A percentile compares a stretch with the other conserved stretches of the same genome.
These are phyloP conservation scores for Tilletiopsis washingtonensis DNA, from an alignment of 1,284 basidiomycete genomes.

Conservation along the genomic window DNA sequence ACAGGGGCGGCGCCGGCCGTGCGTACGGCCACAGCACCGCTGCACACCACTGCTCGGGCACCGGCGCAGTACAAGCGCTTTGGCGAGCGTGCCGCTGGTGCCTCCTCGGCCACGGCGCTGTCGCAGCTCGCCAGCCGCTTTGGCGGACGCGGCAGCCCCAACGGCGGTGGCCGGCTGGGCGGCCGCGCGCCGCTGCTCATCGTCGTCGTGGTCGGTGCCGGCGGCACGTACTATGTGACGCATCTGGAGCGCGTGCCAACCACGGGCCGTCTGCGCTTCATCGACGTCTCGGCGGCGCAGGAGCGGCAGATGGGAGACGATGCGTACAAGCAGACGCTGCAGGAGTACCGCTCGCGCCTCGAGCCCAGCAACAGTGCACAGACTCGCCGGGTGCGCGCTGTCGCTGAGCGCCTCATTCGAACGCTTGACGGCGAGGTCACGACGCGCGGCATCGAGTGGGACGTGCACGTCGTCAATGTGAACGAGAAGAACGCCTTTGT, in stretches of 20 bases:
- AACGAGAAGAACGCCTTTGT: conserved; percentile 70
- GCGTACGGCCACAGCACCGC: no score
- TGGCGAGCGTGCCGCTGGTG: not conserved
- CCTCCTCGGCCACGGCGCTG: no score
- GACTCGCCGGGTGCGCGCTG: conserved; percentile 53
- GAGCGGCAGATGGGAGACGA: conserved; percentile 50
- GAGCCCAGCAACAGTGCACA: conserved; percentile 65
- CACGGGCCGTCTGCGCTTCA: conserved; percentile 43
- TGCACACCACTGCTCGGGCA: no score
- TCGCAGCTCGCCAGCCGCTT: no score
- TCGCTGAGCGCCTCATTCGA: conserved; percentile 66
- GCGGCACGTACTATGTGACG: conserved; percentile 34
- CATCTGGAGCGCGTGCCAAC: conserved; percentile 42
- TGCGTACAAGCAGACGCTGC: conserved; percentile 54
- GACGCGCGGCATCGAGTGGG: conserved; percentile 54
- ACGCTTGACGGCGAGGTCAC: conserved; percentile 61
- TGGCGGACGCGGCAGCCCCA: not conserved
- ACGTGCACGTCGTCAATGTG: conserved; percentile 75
- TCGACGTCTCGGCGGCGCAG: conserved; percentile 29
- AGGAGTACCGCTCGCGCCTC: conserved; percentile 57
- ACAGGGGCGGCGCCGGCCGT: no score
- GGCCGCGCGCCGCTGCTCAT: conserved; percentile 13
- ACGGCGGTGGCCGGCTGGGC: not conserved
- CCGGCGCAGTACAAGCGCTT: not conserved
- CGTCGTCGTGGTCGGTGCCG: conserved; percentile 18